Evolutionary conservation across 202 grass and related monocot species (phyloP).

Genomic region (Brachypodium distachyon): DNA sequence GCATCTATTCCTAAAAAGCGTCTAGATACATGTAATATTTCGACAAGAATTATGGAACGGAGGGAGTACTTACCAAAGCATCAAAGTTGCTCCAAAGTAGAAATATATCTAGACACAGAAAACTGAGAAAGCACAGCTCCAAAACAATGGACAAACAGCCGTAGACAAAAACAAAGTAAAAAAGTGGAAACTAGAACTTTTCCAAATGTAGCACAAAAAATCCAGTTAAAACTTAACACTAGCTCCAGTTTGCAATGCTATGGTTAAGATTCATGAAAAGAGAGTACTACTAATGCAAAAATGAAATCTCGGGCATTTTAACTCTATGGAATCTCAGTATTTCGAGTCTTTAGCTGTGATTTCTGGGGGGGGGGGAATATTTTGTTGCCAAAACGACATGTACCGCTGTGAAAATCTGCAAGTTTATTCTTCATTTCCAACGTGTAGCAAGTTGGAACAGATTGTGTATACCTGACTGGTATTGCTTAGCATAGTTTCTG

Average conservation of each 20-base stretch:
- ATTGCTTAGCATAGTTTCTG: constrained; percentile 75
- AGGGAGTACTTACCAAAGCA: too few relatives aligned
- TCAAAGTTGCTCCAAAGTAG: neutral
- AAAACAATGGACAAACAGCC: neutral
- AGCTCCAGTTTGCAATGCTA: neutral
- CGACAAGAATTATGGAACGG: too few relatives aligned
- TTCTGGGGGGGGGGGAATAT: too few relatives aligned
- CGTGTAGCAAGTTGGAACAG: neutral
- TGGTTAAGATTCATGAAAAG: neutral
- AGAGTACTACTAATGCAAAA: neutral
- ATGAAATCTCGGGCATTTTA: neutral
- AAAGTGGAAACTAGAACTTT: too few relatives aligned
- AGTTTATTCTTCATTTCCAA: neutral
- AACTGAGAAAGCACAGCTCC: neutral
- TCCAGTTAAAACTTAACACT: neutral
- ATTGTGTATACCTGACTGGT: constrained; percentile 62
- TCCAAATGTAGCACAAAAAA: neutral
- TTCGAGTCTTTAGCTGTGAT: neutral
- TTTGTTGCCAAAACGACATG: neutral
- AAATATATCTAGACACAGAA: neutral
- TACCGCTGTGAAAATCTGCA: neutral
- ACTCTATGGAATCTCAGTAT: neutral
- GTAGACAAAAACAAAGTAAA: neutral
- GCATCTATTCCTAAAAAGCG: too few relatives aligned
- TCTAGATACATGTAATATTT: too few relatives aligned